phyloP scores from a whole-genome alignment of 2,329 filamentous ascomycete genomes.

The Trichothecium sympodiale region DNA sequence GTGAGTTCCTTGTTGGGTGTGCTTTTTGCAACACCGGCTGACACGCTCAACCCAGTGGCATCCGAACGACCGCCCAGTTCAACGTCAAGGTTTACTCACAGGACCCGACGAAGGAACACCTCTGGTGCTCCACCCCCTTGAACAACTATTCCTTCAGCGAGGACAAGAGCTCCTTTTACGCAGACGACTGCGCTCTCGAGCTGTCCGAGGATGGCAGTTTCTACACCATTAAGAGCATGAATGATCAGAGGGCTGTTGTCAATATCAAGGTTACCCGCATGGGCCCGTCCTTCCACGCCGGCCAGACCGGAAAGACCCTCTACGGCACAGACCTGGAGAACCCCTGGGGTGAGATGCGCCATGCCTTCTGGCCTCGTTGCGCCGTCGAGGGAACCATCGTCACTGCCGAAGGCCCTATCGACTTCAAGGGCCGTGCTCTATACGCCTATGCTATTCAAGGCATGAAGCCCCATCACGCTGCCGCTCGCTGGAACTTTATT shows the following conservation, averaged over 20 bases:
- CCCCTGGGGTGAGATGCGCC: constrained; percentile 88
- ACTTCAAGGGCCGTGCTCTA: constrained; percentile 70
- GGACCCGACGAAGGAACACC: constrained; percentile 57
- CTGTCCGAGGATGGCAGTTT: constrained; percentile 72
- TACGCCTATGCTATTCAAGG: constrained; percentile 84
- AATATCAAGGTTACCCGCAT: constrained; percentile 71
- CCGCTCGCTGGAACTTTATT: constrained; percentile 85
- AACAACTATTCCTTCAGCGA: constrained; percentile 74
- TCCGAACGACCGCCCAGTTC: constrained; percentile 87
- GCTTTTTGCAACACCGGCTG: constrained; percentile 7
- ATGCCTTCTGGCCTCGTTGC: constrained; percentile 90
- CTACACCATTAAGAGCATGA: constrained; percentile 85
- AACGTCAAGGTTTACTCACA: constrained; percentile 85
- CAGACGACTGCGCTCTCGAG: constrained; percentile 74
- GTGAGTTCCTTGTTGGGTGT: constrained; percentile 39
- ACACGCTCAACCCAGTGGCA: constrained; percentile 47
- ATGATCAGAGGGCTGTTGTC: constrained; percentile 69
- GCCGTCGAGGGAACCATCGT: constrained; percentile 72
- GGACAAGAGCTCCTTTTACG: constrained; percentile 73
- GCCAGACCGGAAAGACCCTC: constrained; percentile 71
- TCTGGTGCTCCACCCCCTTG: constrained; percentile 78
- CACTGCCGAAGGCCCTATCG: constrained; percentile 63
- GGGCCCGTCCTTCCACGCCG: constrained; percentile 73
- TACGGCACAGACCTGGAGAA: constrained; percentile 78
- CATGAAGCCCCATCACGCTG: constrained; percentile 98